Conservation (phyloP, 441 rosid species). For the Eugenia klotzschiana region DNA sequence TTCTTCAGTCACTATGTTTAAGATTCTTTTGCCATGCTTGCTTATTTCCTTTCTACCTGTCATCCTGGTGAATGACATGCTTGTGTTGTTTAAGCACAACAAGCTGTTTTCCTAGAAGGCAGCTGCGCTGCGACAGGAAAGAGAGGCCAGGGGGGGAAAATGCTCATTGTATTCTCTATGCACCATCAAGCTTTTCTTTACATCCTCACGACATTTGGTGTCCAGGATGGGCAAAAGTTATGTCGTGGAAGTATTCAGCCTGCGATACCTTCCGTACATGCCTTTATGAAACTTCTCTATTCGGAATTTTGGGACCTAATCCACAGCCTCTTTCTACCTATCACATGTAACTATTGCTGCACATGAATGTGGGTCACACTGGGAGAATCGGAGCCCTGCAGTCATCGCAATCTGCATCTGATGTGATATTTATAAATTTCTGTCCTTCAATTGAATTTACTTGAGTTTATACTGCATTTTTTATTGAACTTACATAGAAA, state of each 20-base stretch:
- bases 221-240: neutral
- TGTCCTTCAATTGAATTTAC: neutral
- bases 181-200: neutral
- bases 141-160: neutral
- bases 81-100: neutral
- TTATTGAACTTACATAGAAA: neutral
- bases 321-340: neutral
- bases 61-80: neutral
- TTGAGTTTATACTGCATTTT: neutral
- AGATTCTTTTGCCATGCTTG: neutral
- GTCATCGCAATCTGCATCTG: neutral
- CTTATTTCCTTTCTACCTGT: neutral
- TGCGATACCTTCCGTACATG: neutral
- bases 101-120: neutral
- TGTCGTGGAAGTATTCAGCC: neutral
- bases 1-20: neutral
- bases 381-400: neutral
- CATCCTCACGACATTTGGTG: neutral
- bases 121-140: neutral
- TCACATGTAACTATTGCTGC: neutral
- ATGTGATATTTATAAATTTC: neutral
- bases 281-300: neutral
- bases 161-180: neutral
- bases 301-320: neutral
- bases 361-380: neutral